These are phyloP conservation scores for Annulohypoxylon stygium DNA, from an alignment of 495 filamentous ascomycete genomes.

Conservation along the genomic window DNA sequence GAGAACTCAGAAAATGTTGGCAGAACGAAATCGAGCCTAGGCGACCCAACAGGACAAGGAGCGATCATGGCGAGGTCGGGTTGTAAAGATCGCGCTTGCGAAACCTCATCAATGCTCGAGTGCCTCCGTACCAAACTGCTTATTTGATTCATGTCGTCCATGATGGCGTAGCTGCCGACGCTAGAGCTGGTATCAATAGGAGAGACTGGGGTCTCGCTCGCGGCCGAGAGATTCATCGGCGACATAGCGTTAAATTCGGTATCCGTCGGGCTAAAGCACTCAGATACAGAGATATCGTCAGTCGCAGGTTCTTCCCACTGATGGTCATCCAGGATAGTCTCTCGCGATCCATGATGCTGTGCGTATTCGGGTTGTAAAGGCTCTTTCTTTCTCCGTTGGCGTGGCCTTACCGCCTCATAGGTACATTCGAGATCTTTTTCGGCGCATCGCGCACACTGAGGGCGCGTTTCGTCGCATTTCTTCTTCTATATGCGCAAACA, in stretches of 20 bases:
- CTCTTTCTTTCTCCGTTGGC: constrained; percentile 65
- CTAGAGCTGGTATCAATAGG: constrained; percentile 25
- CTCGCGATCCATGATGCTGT: constrained; percentile 12
- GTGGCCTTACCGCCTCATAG: constrained; percentile 69
- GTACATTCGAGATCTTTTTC: constrained; percentile 66
- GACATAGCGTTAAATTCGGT: constrained; percentile 40
- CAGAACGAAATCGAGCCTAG: constrained; percentile 63
- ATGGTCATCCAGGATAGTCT: constrained; percentile 12
- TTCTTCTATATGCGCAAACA: constrained; percentile 63
- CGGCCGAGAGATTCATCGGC: constrained; percentile 31
- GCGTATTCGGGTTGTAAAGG: constrained; percentile 30
- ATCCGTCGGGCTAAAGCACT: constrained; percentile 50
- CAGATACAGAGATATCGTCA: constrained; percentile 38
- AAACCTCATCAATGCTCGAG: constrained; percentile 35
- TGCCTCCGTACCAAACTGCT: constrained; percentile 34
- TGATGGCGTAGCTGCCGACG: constrained; percentile 30
- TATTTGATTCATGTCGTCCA: constrained; percentile 25
- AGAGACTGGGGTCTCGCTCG: constrained; percentile 27
- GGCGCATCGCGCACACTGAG: constrained; percentile 68
- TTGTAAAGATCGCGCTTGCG: constrained; percentile 48
- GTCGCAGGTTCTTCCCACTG: constrained; percentile 32
- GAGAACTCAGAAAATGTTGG: constrained; percentile 69
- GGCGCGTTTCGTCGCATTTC: constrained; percentile 73
- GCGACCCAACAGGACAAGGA: constrained; percentile 61
- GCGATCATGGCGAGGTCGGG: constrained; percentile 63